phyloP scores from a whole-genome alignment of 2,329 filamentous ascomycete species.

The Aspergillus pseudotamarii region DNA sequence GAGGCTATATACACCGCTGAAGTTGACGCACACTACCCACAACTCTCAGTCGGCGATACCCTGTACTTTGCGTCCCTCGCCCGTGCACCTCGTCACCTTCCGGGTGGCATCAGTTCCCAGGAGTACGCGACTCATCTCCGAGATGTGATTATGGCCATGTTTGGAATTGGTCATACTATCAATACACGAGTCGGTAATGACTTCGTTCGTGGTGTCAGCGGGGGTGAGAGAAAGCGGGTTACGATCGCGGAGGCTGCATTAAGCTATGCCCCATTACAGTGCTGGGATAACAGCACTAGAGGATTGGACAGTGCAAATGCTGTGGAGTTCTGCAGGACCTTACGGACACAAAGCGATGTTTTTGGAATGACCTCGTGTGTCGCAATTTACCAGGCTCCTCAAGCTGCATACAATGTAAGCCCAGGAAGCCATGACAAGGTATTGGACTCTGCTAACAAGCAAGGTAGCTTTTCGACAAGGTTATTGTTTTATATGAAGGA shows the following conservation, averaged over 20 bases:
- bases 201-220: slow-evolving; percentile 13
- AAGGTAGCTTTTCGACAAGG: slow-evolving; percentile 64
- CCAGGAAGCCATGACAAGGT: not conserved
- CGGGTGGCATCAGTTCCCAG: not conserved
- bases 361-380: slow-evolving; percentile 48
- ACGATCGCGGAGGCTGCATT: slow-evolving; percentile 10
- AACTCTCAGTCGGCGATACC: slow-evolving; percentile 8
- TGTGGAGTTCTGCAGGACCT: slow-evolving; percentile 53
- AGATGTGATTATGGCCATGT: slow-evolving; percentile 16
- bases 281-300: slow-evolving; percentile 27
- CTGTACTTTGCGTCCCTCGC: slow-evolving; percentile 15
- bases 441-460: slow-evolving; percentile 8
- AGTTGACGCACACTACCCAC: slow-evolving; percentile 7
- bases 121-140: slow-evolving; percentile 10
- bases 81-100: slow-evolving; percentile 12
- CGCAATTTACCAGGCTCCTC: slow-evolving; percentile 53
- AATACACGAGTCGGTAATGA: slow-evolving; percentile 13
- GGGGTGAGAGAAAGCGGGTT: slow-evolving; percentile 16
- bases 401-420: slow-evolving; percentile 36
- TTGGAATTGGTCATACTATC: slow-evolving; percentile 10
- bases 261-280: slow-evolving; percentile 5
- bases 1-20: slow-evolving; percentile 72
- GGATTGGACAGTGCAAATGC: slow-evolving; percentile 55
- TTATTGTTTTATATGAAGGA: slow-evolving; percentile 63
- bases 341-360: slow-evolving; percentile 49